Evolutionary conservation across 2,329 filamentous ascomycete species (phyloP).

Genomic region (Epichloe sibirici): DNA sequence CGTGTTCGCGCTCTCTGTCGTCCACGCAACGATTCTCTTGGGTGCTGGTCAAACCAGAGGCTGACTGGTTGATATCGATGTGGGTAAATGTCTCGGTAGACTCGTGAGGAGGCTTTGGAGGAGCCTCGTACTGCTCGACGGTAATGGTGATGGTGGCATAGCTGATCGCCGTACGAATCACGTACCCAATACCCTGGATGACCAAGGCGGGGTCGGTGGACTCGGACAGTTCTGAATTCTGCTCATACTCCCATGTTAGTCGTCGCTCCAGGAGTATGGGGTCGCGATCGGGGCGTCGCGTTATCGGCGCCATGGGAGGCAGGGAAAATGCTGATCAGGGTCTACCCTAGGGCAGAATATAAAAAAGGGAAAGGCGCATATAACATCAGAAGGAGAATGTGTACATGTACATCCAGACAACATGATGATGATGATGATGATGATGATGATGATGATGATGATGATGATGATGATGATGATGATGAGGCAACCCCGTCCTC

Average conservation of each 20-base stretch:
- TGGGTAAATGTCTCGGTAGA: slow-evolving; percentile 35
- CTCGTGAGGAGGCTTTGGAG: slow-evolving; percentile 28
- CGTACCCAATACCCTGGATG: slow-evolving; percentile 60
- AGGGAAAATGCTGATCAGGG: not conserved
- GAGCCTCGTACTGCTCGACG: slow-evolving; percentile 41
- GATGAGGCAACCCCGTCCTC: not conserved
- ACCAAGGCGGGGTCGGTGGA: slow-evolving; percentile 54
- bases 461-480: not conserved
- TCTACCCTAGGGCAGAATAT: no score
- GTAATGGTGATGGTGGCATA: slow-evolving; percentile 57
- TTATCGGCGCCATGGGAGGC: not conserved
- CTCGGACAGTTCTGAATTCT: slow-evolving; percentile 70
- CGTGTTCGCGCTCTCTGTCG: slow-evolving; percentile 45
- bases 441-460: not conserved
- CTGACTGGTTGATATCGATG: slow-evolving; percentile 63
- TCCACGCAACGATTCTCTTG: slow-evolving; percentile 43
- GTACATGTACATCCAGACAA: not conserved
- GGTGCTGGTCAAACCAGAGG: slow-evolving; percentile 58
- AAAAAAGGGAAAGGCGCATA: no score
- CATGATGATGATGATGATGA: no score
- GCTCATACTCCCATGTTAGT: not conserved
- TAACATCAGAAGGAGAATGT: not conserved
- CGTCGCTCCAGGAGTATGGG: not conserved
- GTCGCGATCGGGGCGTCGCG: no score
- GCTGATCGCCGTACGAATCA: slow-evolving; percentile 60